Base-by-base conservation (phyloP, 305 asterid species). In the Solanum chacoense region DNA sequence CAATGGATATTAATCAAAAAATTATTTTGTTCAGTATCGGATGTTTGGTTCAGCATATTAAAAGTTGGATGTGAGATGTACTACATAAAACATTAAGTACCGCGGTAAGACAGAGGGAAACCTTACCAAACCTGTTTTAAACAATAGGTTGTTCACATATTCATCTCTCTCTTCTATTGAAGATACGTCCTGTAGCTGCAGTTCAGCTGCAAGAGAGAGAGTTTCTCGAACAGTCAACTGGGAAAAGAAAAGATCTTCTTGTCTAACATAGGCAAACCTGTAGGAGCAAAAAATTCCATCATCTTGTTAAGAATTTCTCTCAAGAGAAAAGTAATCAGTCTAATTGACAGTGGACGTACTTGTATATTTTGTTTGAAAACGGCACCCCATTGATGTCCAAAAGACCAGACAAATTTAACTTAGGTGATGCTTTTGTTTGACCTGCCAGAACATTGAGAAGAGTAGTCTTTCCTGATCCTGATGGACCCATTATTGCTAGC, bases 181-280 rank as follows among this genome's bases (percentile, higher is more conserved):
- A 77, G 97, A 91, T 88, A 93, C 91, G 50, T 93, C 94, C 90
- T 91, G 96, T 92, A 97, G 94, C 95, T 96, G 99, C 89, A 97
- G 97, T 90, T 97, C 98, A 89, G 98, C 97, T 86, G 99, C 99
- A 94, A 97, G 97, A 88, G 95, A 90, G 87, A 97, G 92, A 38
- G 99, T 97, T 94, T 97, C 99, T 89, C 98, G 96, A 92, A 97
- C 99, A 37, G 99, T 97, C 92, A 97, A 93, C 93, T 97, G 99
- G n/a, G 99, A 96, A 94, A 97, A 97, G 91, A 97, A 97, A 81
- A 97, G 96, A 92, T 97, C 99, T 92, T 97, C 99, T 91, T 97
- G 99, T 93, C 98, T 94, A 85, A 97, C 95, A 90, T 90, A 97
- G 72, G 99, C 99, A 90, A 90, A 92, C 95, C 99, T 97, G 96